A percentile compares a stretch with the other conserved stretches of the same genome.
Evolutionary conservation across 2,329 filamentous ascomycete species (phyloP).

Genomic region (Triangularia setosa): DNA sequence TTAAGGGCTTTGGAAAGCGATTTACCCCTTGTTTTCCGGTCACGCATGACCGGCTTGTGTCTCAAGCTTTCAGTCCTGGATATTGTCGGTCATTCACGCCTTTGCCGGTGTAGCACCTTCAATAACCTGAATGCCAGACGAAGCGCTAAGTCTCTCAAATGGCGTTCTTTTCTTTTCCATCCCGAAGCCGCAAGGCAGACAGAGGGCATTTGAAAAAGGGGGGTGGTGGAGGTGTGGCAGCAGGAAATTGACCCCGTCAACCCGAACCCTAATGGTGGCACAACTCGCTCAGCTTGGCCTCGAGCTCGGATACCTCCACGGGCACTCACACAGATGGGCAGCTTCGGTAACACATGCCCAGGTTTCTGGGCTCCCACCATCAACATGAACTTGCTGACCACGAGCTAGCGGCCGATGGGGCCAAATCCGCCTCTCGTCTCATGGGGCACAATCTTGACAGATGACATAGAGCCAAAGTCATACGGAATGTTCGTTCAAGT

Average conservation of each 20-base stretch:
- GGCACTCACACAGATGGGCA: not conserved
- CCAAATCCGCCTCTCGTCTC: not conserved
- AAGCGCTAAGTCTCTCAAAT: not conserved
- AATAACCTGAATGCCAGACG: not conserved
- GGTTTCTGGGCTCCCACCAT: not conserved
- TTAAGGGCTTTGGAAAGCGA: not conserved
- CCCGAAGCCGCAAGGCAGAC: not conserved
- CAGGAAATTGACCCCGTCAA: not conserved
- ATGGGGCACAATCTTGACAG: not conserved
- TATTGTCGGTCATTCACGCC: not conserved
- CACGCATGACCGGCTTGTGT: not conserved
- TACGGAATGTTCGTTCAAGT: not conserved
- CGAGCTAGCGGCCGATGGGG: not conserved
- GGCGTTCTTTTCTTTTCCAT: not conserved
- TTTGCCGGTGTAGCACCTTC: not conserved
- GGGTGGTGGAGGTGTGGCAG: not conserved
- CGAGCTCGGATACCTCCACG: not conserved
- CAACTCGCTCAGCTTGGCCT: not conserved
- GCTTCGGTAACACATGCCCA: not conserved
- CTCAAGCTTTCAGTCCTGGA: not conserved
- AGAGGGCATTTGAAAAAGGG: not conserved
- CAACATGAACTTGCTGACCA: not conserved
- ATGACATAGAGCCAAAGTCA: not conserved
- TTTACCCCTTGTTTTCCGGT: not conserved
- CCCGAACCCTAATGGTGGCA: not conserved